These are phyloP conservation scores for Diplotaxis tenuifolia DNA, from an alignment of 345 rosid species.

Conservation along the genomic window DNA sequence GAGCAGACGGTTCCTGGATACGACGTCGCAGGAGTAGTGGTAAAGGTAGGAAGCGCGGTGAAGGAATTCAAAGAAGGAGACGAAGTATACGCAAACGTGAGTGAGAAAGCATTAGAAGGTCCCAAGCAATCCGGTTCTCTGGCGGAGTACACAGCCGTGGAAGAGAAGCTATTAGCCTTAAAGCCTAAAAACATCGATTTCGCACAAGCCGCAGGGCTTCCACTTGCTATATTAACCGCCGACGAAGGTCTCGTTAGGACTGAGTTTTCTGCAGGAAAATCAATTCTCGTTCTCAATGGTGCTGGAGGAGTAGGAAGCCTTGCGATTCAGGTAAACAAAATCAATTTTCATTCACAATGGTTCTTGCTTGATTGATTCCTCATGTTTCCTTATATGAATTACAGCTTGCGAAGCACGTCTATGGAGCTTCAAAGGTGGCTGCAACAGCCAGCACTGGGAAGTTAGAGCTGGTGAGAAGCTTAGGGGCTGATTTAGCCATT, in stretches of 20 bases:
- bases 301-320: slow-evolving; percentile 98
- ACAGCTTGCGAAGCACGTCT: slow-evolving; percentile 86
- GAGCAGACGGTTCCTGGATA: slow-evolving; percentile 92
- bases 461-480: slow-evolving; percentile 63
- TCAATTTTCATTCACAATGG: background rate
- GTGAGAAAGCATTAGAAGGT: slow-evolving; percentile 89
- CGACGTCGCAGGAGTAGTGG: slow-evolving; percentile 89
- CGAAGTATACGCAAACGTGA: slow-evolving; percentile 85
- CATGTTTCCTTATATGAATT: background rate
- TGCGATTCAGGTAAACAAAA: slow-evolving; percentile 70
- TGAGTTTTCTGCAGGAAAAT: slow-evolving; percentile 75
- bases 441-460: slow-evolving; percentile 86
- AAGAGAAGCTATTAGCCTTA: slow-evolving; percentile 78
- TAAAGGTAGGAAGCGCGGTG: slow-evolving; percentile 69
- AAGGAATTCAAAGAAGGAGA: slow-evolving; percentile 77
- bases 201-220: slow-evolving; percentile 83
- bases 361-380: slow-evolving; percentile 4
- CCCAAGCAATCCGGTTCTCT: slow-evolving; percentile 88
- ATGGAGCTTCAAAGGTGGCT: slow-evolving; percentile 80
- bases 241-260: slow-evolving; percentile 80
- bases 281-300: slow-evolving; percentile 81
- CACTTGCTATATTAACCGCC: slow-evolving; percentile 83
- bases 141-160: slow-evolving; percentile 81
- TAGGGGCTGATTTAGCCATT: slow-evolving; percentile 86
- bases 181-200: slow-evolving; percentile 83